phyloP scores from a whole-genome alignment of 352 stramenopile species.

The Globisporangium paroecandrum region DNA sequence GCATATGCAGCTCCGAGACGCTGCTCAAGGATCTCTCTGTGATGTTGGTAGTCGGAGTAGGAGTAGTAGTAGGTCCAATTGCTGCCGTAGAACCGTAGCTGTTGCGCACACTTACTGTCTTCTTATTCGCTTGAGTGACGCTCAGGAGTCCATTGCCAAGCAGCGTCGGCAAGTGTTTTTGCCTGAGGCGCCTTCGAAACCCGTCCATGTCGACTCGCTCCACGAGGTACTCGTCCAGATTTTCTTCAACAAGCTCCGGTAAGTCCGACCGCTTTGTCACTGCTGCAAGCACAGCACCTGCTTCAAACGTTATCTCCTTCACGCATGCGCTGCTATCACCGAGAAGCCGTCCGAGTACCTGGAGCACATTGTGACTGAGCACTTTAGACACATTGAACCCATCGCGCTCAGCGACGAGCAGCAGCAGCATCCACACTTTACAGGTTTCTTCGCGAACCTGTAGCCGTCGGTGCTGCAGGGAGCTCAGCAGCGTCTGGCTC shows the following conservation, averaged over 20 bases:
- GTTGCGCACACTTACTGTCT: background rate
- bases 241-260: slow-evolving; percentile 35
- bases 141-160: slow-evolving; percentile 33
- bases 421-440: slow-evolving; percentile 51
- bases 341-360: slow-evolving; percentile 40
- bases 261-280: slow-evolving; percentile 35
- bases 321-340: slow-evolving; percentile 47
- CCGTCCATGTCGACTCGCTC: slow-evolving; percentile 52
- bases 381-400: slow-evolving; percentile 15
- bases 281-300: slow-evolving; percentile 29
- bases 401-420: slow-evolving; percentile 32
- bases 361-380: slow-evolving; percentile 22
- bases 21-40: slow-evolving; percentile 37
- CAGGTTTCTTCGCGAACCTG: slow-evolving; percentile 64
- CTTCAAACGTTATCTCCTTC: slow-evolving; percentile 42
- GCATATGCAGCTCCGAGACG: slow-evolving; percentile 37
- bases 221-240: slow-evolving; percentile 47
- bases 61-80: background rate
- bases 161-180: slow-evolving; percentile 34
- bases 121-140: slow-evolving; percentile 3
- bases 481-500: slow-evolving; percentile 28
- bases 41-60: background rate
- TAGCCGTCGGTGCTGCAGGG: slow-evolving; percentile 43
- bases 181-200: slow-evolving; percentile 32
- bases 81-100: background rate